Evolutionary conservation across 257 asterid species (phyloP).

Genomic region (Craterostigma plantagineum): DNA sequence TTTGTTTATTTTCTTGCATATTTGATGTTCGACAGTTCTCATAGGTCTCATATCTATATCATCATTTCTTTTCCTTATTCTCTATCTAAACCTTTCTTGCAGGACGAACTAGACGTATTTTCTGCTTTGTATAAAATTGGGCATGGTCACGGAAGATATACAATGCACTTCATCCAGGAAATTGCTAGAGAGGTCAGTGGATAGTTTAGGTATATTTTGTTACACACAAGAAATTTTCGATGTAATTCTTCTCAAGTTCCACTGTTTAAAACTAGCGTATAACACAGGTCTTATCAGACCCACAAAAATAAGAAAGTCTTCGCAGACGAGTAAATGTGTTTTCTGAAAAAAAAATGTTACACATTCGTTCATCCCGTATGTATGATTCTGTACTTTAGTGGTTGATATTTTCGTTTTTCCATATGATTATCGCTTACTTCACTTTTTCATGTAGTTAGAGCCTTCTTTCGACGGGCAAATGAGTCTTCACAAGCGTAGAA

Average conservation of each 20-base stretch:
- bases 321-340: too few relatives aligned
- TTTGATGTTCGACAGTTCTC: slow-evolving; percentile 7
- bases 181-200: slow-evolving; percentile 43
- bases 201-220: slow-evolving; percentile 8
- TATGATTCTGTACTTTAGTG: background rate
- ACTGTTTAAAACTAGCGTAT: too few relatives aligned
- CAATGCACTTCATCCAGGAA: slow-evolving; percentile 29
- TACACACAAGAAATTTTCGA: background rate
- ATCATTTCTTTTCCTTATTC: background rate
- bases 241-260: too few relatives aligned
- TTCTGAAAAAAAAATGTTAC: too few relatives aligned
- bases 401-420: background rate
- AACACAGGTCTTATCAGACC: too few relatives aligned
- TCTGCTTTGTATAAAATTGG: slow-evolving; percentile 41
- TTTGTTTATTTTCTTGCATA: slow-evolving; percentile 13
- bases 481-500: slow-evolving; percentile 28
- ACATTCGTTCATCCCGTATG: too few relatives aligned
- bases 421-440: slow-evolving; percentile 8
- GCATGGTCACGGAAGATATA: slow-evolving; percentile 43
- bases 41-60: background rate
- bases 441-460: slow-evolving; percentile 30
- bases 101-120: slow-evolving; percentile 80
- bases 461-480: slow-evolving; percentile 50
- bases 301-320: too few relatives aligned
- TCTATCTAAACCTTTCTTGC: slow-evolving; percentile 13